phyloP scores from a whole-genome alignment of 345 rosid species.

The Trapa bicornis region DNA sequence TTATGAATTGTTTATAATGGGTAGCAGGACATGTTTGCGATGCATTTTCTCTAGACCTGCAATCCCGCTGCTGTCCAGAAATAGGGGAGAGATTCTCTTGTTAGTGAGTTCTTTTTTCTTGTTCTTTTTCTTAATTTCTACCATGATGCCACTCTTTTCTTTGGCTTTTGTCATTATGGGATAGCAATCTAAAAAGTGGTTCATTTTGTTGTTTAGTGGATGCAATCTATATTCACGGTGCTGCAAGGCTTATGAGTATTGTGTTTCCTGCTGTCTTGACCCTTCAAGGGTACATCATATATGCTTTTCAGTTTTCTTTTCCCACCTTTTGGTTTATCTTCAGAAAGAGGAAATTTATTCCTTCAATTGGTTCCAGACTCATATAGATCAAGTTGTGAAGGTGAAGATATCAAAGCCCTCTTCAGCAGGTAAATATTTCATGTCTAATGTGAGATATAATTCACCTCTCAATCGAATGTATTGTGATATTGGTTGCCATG shows the following conservation, averaged over 20 bases:
- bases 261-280: constrained; percentile 82
- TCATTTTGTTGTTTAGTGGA: constrained; percentile 36
- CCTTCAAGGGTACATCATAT: constrained; percentile 49
- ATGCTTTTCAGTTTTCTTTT: not conserved
- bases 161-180: not conserved
- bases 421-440: constrained; percentile 50
- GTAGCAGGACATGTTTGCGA: constrained; percentile 71
- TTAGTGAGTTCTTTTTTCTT: constrained; percentile 50
- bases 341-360: constrained; percentile 5
- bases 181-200: not conserved
- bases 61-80: constrained; percentile 67
- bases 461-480: not conserved
- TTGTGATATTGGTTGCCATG: not conserved
- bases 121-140: constrained; percentile 3
- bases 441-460: not conserved
- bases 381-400: constrained; percentile 38
- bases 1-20: not conserved
- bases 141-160: constrained; percentile 2
- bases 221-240: constrained; percentile 71
- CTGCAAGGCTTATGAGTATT: constrained; percentile 77
- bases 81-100: constrained; percentile 85
- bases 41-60: constrained; percentile 64
- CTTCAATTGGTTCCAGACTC: constrained; percentile 34
- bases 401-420: constrained; percentile 70
- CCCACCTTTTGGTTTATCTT: constrained; percentile 9